A percentile compares a stretch with the other conserved stretches of the same genome.
phyloP scores from a whole-genome alignment of 129 eudicot genomes.

The Flaveria trinervia region DNA sequence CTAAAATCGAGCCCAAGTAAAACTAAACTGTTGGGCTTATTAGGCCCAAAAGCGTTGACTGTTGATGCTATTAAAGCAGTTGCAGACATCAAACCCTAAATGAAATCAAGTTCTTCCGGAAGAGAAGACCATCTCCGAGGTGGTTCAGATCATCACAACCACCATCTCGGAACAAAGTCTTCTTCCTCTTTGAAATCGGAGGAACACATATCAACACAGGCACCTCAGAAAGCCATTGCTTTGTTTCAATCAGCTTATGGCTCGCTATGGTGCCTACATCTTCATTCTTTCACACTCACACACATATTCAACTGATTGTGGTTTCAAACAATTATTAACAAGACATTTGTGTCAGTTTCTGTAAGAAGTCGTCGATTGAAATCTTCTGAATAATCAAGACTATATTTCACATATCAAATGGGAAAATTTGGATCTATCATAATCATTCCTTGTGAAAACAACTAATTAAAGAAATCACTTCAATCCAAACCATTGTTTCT shows the following conservation, averaged over 20 bases:
- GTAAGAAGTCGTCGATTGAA: not conserved
- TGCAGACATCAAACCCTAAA: conserved; percentile 33
- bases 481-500: not conserved
- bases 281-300: not conserved
- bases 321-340: not conserved
- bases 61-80: conserved; percentile 8
- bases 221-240: conserved; percentile 60
- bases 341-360: not conserved
- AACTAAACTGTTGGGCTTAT: not conserved
- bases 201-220: conserved; percentile 35
- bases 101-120: conserved; percentile 27
- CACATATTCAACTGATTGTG: too few relatives aligned
- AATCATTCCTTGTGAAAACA: not conserved
- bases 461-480: not conserved
- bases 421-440: conserved; percentile 13
- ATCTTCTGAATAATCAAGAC: not conserved
- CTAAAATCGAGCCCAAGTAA: too few relatives aligned
- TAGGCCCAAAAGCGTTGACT: conserved; percentile 11
- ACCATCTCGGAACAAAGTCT: conserved; percentile 28
- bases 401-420: conserved; percentile 1
- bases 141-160: conserved; percentile 5
- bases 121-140: conserved; percentile 17
- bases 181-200: conserved; percentile 20
- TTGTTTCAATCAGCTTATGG: conserved; percentile 44
- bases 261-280: conserved; percentile 64